Evolutionary conservation across 306 rosid species (phyloP).

Genomic region (Dalbergia oliveri): DNA sequence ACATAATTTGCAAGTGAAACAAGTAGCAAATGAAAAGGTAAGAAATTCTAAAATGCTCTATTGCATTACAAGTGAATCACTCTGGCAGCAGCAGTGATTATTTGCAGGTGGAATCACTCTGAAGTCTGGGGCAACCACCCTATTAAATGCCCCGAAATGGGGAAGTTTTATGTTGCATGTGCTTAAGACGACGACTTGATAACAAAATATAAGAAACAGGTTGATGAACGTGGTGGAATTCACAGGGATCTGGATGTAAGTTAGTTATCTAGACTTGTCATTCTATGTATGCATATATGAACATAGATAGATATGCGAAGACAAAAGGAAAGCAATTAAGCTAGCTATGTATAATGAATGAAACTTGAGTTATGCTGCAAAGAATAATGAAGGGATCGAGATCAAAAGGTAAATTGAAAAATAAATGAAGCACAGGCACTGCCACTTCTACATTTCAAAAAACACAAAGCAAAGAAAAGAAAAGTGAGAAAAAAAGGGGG

Average conservation of each 20-base stretch:
- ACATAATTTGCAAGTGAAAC: neutral
- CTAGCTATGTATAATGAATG: neutral
- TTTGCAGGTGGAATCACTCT: too few relatives aligned
- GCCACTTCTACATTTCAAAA: neutral
- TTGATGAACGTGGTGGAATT: neutral
- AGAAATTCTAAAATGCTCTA: neutral
- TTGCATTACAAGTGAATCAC: neutral
- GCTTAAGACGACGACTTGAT: neutral
- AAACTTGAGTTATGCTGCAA: neutral
- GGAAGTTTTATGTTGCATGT: neutral
- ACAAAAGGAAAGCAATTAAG: conserved; percentile 1
- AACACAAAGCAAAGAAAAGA: neutral
- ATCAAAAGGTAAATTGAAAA: neutral
- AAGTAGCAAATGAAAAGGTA: neutral
- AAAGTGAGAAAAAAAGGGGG: too few relatives aligned
- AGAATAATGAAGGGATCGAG: conserved; percentile 4
- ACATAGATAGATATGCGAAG: neutral
- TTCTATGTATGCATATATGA: neutral
- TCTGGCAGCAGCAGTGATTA: neutral
- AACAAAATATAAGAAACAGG: neutral
- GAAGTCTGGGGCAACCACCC: neutral
- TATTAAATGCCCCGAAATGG: neutral
- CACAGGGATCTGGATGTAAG: conserved; percentile 1
- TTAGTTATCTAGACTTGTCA: neutral
- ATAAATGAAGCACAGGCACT: neutral